Evolutionary conservation across 495 filamentous ascomycete species (phyloP).

Genomic region (Aspergillus olivimuriae): DNA sequence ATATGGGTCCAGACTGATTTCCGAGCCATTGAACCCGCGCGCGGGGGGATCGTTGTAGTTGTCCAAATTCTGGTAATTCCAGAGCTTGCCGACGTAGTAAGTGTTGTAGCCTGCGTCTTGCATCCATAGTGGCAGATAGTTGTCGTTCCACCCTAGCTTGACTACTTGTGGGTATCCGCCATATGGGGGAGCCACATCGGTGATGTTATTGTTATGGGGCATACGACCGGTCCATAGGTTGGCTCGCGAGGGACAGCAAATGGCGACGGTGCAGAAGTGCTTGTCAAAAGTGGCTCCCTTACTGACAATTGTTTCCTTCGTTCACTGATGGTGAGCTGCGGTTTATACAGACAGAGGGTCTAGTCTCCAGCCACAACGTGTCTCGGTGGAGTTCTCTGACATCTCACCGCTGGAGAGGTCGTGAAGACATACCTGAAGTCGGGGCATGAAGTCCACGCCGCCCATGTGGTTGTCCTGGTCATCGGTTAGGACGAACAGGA

Average conservation of each 20-base stretch:
- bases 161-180: slow-evolving; percentile 63
- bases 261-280: slow-evolving; percentile 52
- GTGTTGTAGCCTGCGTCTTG: slow-evolving; percentile 62
- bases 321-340: background rate
- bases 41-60: slow-evolving; percentile 53
- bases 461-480: slow-evolving; percentile 55
- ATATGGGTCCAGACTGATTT: slow-evolving; percentile 62
- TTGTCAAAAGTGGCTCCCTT: slow-evolving; percentile 45
- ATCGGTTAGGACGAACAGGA: slow-evolving; percentile 58
- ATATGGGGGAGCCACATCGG: slow-evolving; percentile 53
- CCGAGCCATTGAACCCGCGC: slow-evolving; percentile 46
- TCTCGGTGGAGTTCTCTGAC: too few species aligned
- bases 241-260: slow-evolving; percentile 55
- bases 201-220: slow-evolving; percentile 67
- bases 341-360: too few species aligned
- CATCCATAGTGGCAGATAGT: slow-evolving; percentile 63
- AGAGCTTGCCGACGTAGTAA: slow-evolving; percentile 66
- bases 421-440: slow-evolving; percentile 29
- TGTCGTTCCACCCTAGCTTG: slow-evolving; percentile 53
- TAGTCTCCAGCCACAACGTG: too few species aligned
- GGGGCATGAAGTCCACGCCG: slow-evolving; percentile 50
- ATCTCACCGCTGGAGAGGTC: background rate
- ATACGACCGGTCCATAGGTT: slow-evolving; percentile 55
- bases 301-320: slow-evolving; percentile 39
- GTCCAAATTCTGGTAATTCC: slow-evolving; percentile 53